Percentiles rank a stretch among this genome's conserved stretches.
These are phyloP conservation scores for Piloderma croceum DNA, from an alignment of 768 basidiomycete species.

Conservation along the genomic window DNA sequence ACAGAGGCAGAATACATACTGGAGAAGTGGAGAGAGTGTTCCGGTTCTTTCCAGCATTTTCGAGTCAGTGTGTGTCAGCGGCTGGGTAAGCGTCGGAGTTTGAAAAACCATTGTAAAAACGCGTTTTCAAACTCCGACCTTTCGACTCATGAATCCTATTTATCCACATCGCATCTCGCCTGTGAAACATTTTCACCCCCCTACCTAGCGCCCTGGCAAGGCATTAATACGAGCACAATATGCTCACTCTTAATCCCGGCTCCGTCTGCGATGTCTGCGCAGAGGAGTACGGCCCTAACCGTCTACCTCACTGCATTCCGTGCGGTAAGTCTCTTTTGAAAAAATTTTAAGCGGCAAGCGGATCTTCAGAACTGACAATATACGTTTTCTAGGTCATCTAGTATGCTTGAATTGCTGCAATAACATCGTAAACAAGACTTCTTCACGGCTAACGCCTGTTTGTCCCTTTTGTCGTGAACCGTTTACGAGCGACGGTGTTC, in stretches of 20 bases:
- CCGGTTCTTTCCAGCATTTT: too few relatives aligned
- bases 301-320: slow-evolving; percentile 73
- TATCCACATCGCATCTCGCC: too few relatives aligned
- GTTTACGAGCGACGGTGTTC: slow-evolving; percentile 60
- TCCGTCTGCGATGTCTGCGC: slow-evolving; percentile 88
- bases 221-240: too few relatives aligned
- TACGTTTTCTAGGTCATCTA: slow-evolving; percentile 57
- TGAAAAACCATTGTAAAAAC: too few relatives aligned
- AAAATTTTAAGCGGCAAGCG: slow-evolving; percentile 16
- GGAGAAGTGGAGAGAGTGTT: too few relatives aligned
- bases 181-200: too few relatives aligned
- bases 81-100: too few relatives aligned
- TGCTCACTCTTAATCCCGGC: slow-evolving; percentile 80
- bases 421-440: slow-evolving; percentile 77
- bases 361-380: slow-evolving; percentile 20
- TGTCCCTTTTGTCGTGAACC: slow-evolving; percentile 84
- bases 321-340: slow-evolving; percentile 52
- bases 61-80: too few relatives aligned
- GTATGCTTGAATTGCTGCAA: slow-evolving; percentile 73
- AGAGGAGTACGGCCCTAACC: slow-evolving; percentile 74
- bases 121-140: too few relatives aligned
- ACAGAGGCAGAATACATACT: too few relatives aligned
- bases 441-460: slow-evolving; percentile 60
- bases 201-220: too few relatives aligned
- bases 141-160: too few relatives aligned